Evolutionary conservation across 805 yeast genomes (phyloP).

Genomic region (Brettanomyces nanus): DNA sequence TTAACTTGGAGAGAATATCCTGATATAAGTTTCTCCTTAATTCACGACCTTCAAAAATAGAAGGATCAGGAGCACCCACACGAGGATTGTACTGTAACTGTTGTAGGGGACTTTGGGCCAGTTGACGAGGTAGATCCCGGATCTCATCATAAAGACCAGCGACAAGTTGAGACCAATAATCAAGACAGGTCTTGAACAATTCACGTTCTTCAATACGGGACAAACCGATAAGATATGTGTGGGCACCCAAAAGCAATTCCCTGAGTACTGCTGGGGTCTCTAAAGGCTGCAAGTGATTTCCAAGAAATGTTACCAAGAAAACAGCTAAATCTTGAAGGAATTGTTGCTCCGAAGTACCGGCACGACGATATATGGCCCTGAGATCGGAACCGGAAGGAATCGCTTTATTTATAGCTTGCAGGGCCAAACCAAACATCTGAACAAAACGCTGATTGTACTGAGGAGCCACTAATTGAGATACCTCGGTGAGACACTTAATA

Average conservation of each 20-base stretch:
- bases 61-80: conserved; percentile 86
- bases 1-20: conserved; percentile 69
- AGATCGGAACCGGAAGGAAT: conserved; percentile 71
- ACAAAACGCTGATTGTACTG: conserved; percentile 52
- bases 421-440: conserved; percentile 59
- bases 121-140: conserved; percentile 66
- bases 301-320: conserved; percentile 78
- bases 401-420: conserved; percentile 59
- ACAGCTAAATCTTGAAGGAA: conserved; percentile 92
- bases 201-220: conserved; percentile 94
- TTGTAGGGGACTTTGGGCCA: conserved; percentile 59
- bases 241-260: conserved; percentile 61
- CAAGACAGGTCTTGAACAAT: conserved; percentile 88
- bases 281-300: conserved; percentile 59
- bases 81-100: conserved; percentile 46
- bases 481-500: conserved; percentile 89
- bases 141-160: conserved; percentile 76
- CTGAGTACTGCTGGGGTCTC: conserved; percentile 45
- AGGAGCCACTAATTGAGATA: conserved; percentile 58
- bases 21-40: conserved; percentile 80
- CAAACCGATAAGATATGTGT: conserved; percentile 72
- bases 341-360: conserved; percentile 80
- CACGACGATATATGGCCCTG: conserved; percentile 60
- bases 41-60: conserved; percentile 64
- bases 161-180: conserved; percentile 90